Evolutionary conservation across 2,329 filamentous ascomycete genomes (phyloP).

Genomic region (Ascochyta koolunga): DNA sequence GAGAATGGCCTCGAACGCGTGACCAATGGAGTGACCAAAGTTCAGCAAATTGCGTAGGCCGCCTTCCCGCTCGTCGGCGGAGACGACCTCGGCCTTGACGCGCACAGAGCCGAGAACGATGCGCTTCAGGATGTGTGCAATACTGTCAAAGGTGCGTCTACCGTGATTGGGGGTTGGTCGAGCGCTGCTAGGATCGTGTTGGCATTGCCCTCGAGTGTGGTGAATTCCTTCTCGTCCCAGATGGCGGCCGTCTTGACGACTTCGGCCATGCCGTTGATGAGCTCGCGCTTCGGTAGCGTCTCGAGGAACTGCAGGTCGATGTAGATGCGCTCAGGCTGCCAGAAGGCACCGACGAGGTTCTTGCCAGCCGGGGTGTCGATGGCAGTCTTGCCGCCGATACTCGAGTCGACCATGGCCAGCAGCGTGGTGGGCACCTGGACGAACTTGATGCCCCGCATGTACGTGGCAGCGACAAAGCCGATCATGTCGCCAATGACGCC

Average conservation of each 20-base stretch:
- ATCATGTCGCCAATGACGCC: slow-evolving; percentile 99
- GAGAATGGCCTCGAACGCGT: slow-evolving; percentile 93
- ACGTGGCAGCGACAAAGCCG: slow-evolving; percentile 95
- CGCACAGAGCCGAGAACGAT: slow-evolving; percentile 88
- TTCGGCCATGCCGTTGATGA: slow-evolving; percentile 99
- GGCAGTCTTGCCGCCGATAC: slow-evolving; percentile 96
- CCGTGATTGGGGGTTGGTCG: slow-evolving; percentile 64
- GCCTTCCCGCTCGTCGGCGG: slow-evolving; percentile 90
- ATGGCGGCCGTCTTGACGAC: slow-evolving; percentile 98
- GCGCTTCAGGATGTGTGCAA: slow-evolving; percentile 60
- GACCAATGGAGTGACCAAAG: slow-evolving; percentile 97
- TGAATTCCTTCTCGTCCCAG: slow-evolving; percentile 88
- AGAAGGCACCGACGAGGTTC: slow-evolving; percentile 94
- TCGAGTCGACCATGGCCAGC: slow-evolving; percentile 97
- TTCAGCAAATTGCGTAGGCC: slow-evolving; percentile 94
- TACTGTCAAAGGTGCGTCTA: slow-evolving; percentile 68
- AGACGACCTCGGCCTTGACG: slow-evolving; percentile 94
- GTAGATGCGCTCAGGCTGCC: slow-evolving; percentile 93
- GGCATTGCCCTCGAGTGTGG: slow-evolving; percentile 81
- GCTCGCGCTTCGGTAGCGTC: slow-evolving; percentile 86
- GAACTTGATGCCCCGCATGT: slow-evolving; percentile 96
- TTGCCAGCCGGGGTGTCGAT: slow-evolving; percentile 97
- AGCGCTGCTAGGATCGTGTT: slow-evolving; percentile 75
- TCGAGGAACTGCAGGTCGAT: slow-evolving; percentile 92
- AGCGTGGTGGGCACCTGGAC: slow-evolving; percentile 96